phyloP scores from a whole-genome alignment of 2,329 filamentous ascomycete species.

The Hypoxylon sp. region DNA sequence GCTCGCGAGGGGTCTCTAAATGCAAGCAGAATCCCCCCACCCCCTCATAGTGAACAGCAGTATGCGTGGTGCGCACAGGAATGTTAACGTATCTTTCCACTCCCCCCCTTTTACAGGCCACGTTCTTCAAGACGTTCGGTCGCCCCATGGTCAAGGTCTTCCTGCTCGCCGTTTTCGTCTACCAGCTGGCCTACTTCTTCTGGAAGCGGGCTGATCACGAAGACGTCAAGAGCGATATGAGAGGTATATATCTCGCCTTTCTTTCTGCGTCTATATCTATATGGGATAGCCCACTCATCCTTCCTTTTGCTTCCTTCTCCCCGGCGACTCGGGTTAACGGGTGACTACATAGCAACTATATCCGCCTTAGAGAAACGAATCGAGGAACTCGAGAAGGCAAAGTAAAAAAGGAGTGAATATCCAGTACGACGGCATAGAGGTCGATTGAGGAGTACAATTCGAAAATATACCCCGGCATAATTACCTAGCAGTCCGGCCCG shows the following conservation, averaged over 20 bases:
- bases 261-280: too few relatives aligned
- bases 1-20: conserved; percentile 25
- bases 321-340: conserved; percentile 4
- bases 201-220: conserved; percentile 79
- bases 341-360: conserved; percentile 38
- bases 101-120: too few relatives aligned
- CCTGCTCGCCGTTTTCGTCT: conserved; percentile 77
- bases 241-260: conserved; percentile 54
- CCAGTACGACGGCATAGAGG: neutral
- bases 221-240: conserved; percentile 68
- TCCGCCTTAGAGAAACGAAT: conserved; percentile 42
- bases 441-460: neutral
- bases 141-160: conserved; percentile 77
- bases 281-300: conserved; percentile 31
- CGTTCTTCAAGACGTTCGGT: conserved; percentile 79
- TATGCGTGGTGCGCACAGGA: neutral
- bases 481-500: too few relatives aligned
- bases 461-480: neutral
- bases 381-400: conserved; percentile 42
- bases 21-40: conserved; percentile 17
- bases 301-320: neutral
- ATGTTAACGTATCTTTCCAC: conserved; percentile 47
- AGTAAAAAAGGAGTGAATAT: conserved; percentile 18
- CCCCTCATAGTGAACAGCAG: neutral
- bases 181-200: conserved; percentile 77